A percentile compares a stretch with the other conserved stretches of the same genome.
These are phyloP conservation scores for Hymenoscyphus occultus DNA, from an alignment of 2,329 filamentous ascomycete genomes.

Conservation along the genomic window DNA sequence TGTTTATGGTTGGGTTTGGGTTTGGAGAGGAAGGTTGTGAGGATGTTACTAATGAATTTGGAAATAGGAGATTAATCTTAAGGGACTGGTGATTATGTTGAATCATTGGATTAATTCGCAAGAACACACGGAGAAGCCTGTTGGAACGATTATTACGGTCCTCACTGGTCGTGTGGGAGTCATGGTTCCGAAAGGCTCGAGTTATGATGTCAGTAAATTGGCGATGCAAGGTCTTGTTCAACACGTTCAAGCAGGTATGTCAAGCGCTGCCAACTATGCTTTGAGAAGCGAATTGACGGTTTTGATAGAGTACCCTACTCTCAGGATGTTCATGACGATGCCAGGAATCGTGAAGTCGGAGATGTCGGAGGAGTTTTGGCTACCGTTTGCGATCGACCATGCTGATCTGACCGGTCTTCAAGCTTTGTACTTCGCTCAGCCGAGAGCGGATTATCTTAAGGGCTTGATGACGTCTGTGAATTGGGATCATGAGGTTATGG, in stretches of 20 bases:
- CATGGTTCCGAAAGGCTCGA: slow-evolving; percentile 38
- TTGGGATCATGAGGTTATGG: slow-evolving; percentile 39
- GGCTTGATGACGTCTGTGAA: slow-evolving; percentile 37
- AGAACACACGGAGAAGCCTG: slow-evolving; percentile 21
- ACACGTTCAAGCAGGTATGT: slow-evolving; percentile 31
- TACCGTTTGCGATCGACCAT: slow-evolving; percentile 38
- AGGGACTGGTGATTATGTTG: slow-evolving; percentile 45
- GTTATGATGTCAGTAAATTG: slow-evolving; percentile 48
- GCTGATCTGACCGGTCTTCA: slow-evolving; percentile 35
- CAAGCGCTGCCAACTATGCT: background rate
- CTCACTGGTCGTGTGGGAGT: slow-evolving; percentile 41
- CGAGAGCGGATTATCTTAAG: slow-evolving; percentile 37
- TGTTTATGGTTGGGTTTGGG: too few relatives aligned
- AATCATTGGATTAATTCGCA: slow-evolving; percentile 46
- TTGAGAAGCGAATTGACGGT: slow-evolving; percentile 19
- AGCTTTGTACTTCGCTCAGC: slow-evolving; percentile 33
- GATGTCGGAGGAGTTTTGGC: slow-evolving; percentile 17
- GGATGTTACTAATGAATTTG: slow-evolving; percentile 26
- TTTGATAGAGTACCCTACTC: slow-evolving; percentile 43
- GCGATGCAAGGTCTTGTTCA: slow-evolving; percentile 45
- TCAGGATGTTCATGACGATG: slow-evolving; percentile 46
- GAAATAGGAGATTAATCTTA: slow-evolving; percentile 50
- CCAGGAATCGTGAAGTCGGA: slow-evolving; percentile 40
- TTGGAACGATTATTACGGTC: slow-evolving; percentile 41
- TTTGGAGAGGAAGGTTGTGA: background rate